Evolutionary conservation across 1,139 yeast genomes (phyloP).

Genomic region (Yamadazyma kanchanaburiensis): DNA sequence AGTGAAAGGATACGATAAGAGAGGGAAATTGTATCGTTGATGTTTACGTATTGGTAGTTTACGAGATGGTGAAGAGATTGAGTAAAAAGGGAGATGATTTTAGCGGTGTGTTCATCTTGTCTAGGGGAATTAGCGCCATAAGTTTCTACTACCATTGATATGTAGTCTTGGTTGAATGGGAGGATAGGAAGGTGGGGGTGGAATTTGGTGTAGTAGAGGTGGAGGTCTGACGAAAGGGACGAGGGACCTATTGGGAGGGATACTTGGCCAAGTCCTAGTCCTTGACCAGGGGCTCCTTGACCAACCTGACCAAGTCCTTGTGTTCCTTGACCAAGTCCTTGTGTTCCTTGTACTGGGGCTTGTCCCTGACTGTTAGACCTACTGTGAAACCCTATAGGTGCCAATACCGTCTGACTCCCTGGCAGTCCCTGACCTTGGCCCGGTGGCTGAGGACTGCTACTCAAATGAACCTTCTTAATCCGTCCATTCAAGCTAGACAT

Average conservation of each 20-base stretch:
- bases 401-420: too few relatives aligned
- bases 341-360: constrained; percentile 4
- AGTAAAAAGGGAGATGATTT: constrained; percentile 49
- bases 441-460: not conserved
- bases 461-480: constrained; percentile 22
- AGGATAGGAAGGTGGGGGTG: constrained; percentile 58
- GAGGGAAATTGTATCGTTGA: constrained; percentile 31
- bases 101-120: constrained; percentile 31
- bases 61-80: constrained; percentile 47
- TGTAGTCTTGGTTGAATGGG: constrained; percentile 43
- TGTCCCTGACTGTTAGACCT: too few relatives aligned
- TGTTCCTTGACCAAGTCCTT: not conserved
- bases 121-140: constrained; percentile 11
- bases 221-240: constrained; percentile 1
- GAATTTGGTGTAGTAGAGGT: constrained; percentile 48
- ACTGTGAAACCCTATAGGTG: too few relatives aligned
- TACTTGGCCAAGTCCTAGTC: not conserved
- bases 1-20: constrained; percentile 40
- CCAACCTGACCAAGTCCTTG: not conserved
- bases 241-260: not conserved
- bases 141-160: constrained; percentile 20
- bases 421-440: too few relatives aligned
- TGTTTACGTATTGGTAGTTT: constrained; percentile 28
- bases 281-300: not conserved
- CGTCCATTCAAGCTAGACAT: constrained; percentile 47